These are phyloP conservation scores for Begonia peltatifolia DNA, from an alignment of 306 rosid genomes.

Conservation along the genomic window DNA sequence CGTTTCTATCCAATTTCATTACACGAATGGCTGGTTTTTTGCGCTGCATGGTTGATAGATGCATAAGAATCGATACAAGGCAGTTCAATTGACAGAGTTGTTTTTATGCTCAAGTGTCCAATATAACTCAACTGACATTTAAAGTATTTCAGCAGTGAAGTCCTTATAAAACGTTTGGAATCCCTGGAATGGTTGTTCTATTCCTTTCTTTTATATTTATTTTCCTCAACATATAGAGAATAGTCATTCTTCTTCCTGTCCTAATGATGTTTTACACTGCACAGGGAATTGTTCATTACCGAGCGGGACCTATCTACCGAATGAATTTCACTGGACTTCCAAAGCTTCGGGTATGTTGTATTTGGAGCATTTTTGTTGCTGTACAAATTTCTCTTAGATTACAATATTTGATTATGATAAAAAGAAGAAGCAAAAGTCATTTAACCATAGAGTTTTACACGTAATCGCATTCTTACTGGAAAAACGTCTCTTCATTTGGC, in stretches of 20 bases:
- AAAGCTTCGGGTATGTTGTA: constrained; percentile 15
- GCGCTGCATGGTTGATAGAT: no score
- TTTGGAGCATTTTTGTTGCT: neutral
- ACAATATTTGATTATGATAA: neutral
- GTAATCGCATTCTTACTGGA: neutral
- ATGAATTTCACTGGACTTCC: constrained; percentile 5
- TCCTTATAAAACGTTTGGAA: neutral
- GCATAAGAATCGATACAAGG: no score
- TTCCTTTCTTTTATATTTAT: neutral
- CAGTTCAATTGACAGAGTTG: no score
- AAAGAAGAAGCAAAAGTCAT: neutral
- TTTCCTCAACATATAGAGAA: neutral
- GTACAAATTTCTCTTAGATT: neutral
- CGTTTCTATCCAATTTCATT: no score
- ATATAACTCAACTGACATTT: no score
- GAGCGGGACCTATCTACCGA: constrained; percentile 7
- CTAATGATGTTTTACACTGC: constrained; percentile 1
- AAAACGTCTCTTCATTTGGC: neutral
- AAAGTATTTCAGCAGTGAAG: no score
- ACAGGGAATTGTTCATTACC: constrained; percentile 11
- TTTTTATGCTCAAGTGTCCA: no score
- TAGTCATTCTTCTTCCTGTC: neutral
- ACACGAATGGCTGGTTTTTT: no score
- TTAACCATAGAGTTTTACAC: neutral
- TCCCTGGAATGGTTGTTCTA: neutral